These are phyloP conservation scores for Saccharomyces hybrid DNA, from an alignment of 1,139 yeast species.

Conservation along the genomic window DNA sequence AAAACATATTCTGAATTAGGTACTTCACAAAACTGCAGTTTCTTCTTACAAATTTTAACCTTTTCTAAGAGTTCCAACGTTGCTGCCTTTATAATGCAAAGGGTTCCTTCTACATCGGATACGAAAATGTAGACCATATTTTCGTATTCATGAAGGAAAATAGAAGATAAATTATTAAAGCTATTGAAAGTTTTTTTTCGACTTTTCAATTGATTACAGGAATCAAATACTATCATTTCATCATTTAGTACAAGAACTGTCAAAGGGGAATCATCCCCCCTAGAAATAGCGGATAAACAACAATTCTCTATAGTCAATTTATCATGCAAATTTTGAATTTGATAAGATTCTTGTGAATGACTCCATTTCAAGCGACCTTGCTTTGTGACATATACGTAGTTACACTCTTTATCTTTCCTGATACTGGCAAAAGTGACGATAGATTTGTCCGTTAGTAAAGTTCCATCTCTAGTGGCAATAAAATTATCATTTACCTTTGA, in stretches of 20 bases:
- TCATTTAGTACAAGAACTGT: not conserved
- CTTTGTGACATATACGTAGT: too few species aligned
- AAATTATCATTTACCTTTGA: too few species aligned
- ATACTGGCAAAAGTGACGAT: too few species aligned
- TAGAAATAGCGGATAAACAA: not conserved
- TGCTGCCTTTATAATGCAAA: not conserved
- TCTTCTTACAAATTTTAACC: not conserved
- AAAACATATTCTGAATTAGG: not conserved
- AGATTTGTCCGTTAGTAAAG: too few species aligned
- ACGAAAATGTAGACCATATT: not conserved
- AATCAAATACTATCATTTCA: not conserved
- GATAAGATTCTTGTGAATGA: too few species aligned
- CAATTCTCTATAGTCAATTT: not conserved
- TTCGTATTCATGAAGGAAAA: not conserved
- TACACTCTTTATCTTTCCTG: too few species aligned
- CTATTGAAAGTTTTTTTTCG: not conserved
- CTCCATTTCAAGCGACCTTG: too few species aligned
- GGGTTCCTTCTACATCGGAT: not conserved
- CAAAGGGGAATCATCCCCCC: not conserved
- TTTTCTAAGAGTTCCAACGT: not conserved
- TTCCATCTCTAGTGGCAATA: too few species aligned
- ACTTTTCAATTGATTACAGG: not conserved
- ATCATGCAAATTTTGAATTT: too few species aligned
- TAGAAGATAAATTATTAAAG: not conserved
- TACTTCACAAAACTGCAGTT: not conserved